Conservation (phyloP, 345 rosid genomes). For the Xanthoceras sorbifolium region DNA sequence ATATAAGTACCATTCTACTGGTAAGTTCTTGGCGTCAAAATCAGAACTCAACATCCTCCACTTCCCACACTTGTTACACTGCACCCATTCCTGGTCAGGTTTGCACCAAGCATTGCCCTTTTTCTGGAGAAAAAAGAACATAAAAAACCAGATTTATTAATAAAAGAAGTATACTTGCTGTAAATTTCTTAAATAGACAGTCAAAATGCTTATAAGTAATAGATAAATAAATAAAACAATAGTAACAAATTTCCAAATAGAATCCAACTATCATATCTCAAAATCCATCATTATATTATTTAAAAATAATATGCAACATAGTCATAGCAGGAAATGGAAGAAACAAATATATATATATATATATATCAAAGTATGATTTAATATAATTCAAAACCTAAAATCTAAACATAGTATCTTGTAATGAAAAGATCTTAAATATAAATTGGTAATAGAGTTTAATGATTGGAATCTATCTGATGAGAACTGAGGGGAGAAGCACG, state of each 20-base stretch:
- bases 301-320: too few species aligned
- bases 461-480: too few species aligned
- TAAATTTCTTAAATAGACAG: neutral
- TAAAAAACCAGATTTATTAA: neutral
- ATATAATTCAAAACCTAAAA: too few species aligned
- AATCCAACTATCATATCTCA: neutral
- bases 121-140: slow-evolving; percentile 6
- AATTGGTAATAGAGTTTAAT: too few species aligned
- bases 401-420: too few species aligned
- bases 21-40: slow-evolving; percentile 30
- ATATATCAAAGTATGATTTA: too few species aligned
- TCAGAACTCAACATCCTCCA: slow-evolving; percentile 35
- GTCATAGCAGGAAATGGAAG: too few species aligned
- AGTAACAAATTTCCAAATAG: neutral
- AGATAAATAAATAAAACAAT: neutral
- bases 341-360: too few species aligned
- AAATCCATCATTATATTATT: too few species aligned
- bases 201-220: neutral
- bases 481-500: too few species aligned
- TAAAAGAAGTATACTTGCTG: neutral
- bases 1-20: slow-evolving; percentile 31
- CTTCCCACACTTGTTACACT: slow-evolving; percentile 41
- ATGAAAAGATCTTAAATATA: too few species aligned
- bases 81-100: slow-evolving; percentile 45
- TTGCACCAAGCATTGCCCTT: slow-evolving; percentile 19